Base-by-base conservation (phyloP, 2,329 filamentous ascomycete genomes). In the Colletotrichum sp. region DNA sequence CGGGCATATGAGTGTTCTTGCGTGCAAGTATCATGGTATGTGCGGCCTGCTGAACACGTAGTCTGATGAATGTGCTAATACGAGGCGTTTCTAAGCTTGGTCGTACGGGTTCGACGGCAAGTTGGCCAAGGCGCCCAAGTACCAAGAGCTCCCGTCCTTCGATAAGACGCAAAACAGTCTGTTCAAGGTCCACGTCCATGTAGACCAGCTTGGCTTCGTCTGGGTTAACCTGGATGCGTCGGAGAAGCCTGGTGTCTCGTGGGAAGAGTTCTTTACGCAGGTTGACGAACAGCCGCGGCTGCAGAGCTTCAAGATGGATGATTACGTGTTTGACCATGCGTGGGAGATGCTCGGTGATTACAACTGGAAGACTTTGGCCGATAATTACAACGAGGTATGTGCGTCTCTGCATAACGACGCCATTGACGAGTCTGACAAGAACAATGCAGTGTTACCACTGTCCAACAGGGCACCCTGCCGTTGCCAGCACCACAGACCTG, bases 381-480 rank as follows among this genome's bases (percentile, higher is more conserved):
- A 59, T 0, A 59, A 59, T 7, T 59, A 59, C 55, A 59, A 59
- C 1, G 55, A 59, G 26, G 55, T 59, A 59, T 24, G 52, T 9
- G 21, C 3, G 12, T 57, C 0, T 57, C 21, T 26, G 39, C 39
- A 12, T 0, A 9, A 12, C 39, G 18, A 12, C 39, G 18, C 18
- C 3, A n/a, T 12, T 0, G 9, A n/a, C 0, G 0, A 1, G 43
- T 21, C 43, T 52, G 10, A 52, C 43, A 1, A 13, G n/a, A 52
- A 13, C 3, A 0, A 6, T 59, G 24, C 0, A 59, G 55, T 59
- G 55, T 6, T 59, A 59, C 55, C 55, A 59, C 26, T 59, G 55
- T 18, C 84, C 85, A 34, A 88, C 86, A 3, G 85, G 86, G 2
- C 87, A 89, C 72, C 88, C 88, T 1, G 84, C 86, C 64, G 83